Evolutionary conservation across 2,329 filamentous ascomycete species (phyloP), one percentile per base, ranked within the genome.

Genomic region (Talaromyces marneffei): DNA sequence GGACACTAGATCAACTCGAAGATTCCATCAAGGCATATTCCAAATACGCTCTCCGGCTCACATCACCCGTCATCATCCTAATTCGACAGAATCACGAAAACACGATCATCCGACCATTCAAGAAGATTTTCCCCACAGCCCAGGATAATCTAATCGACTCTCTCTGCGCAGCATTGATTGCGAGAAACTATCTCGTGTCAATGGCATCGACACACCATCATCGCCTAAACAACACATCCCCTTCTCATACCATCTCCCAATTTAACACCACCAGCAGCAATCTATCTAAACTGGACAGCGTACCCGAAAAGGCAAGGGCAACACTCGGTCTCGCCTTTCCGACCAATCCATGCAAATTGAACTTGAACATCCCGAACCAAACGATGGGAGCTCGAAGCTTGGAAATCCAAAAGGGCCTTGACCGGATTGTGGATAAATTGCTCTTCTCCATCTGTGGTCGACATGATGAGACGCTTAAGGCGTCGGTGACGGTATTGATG

Each of bases 21-120:
- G 67, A 72, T 27, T 74, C 72, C 1, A 69, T 75, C 12, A 74
- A 71, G 39, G 70, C 73, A 18, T 74, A 71, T 18, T 72, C 74
- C 18, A 69, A 68, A 10, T 66, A 70, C 40, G 72, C 72, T 67
- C 69, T 76, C 5, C 70, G 69, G 18, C 67, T 77, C 9, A 74
- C 74, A 4, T 77, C 74, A 0, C 74, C 74, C 14, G 74, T 75
- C 16, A 73, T 77, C 4, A 70, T 76, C 52, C 71, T 74, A 60
- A 65, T 77, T 18, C 70, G 74, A 20, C 69, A 73, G 37, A 76
- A 68, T 31, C 68, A 76, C 10, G 74, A 77, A 59, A 72, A 70
- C 40, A 63, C 70, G 2, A 63, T 76, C 1, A 58, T 74, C 5
- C 68, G 68, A 1, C 74, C 70, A 7, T 75, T 76, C 53, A 67